Evolutionary conservation across 371 early-diverging fungal species (phyloP).

Genomic region (Apophysomyces sp.): DNA sequence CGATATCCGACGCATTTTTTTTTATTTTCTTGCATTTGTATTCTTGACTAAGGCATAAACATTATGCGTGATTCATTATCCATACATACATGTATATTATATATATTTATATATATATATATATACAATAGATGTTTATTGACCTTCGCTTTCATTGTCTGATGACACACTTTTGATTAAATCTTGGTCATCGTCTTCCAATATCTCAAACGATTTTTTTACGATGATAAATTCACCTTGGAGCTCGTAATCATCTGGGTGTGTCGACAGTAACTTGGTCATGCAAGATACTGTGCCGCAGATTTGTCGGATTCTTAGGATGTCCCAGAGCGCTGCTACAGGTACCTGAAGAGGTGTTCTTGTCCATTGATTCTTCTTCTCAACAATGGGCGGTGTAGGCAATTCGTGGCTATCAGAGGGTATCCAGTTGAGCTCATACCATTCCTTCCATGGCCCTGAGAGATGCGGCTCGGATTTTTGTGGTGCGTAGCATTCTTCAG

Average conservation of each 20-base stretch:
- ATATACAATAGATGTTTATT: neutral
- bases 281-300: slow-evolving; percentile 17
- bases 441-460: neutral
- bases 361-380: slow-evolving; percentile 7
- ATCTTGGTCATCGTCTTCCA: neutral
- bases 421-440: slow-evolving; percentile 13
- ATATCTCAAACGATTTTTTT: slow-evolving; percentile 6
- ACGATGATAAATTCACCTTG: slow-evolving; percentile 10
- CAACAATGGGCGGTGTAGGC: neutral
- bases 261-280: slow-evolving; percentile 8
- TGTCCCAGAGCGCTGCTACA: slow-evolving; percentile 26
- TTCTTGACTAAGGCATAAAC: neutral
- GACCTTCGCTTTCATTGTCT: neutral
- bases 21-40: neutral
- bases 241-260: slow-evolving; percentile 9
- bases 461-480: neutral
- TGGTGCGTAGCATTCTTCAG: slow-evolving; percentile 7
- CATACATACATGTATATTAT: no score
- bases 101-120: no score
- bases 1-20: neutral
- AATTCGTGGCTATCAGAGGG: slow-evolving; percentile 6
- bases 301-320: slow-evolving; percentile 30
- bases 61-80: neutral
- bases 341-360: slow-evolving; percentile 9
- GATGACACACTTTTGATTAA: neutral